Conservation (phyloP, 2,329 filamentous ascomycete genomes). For the Fusarium drepaniforme region DNA sequence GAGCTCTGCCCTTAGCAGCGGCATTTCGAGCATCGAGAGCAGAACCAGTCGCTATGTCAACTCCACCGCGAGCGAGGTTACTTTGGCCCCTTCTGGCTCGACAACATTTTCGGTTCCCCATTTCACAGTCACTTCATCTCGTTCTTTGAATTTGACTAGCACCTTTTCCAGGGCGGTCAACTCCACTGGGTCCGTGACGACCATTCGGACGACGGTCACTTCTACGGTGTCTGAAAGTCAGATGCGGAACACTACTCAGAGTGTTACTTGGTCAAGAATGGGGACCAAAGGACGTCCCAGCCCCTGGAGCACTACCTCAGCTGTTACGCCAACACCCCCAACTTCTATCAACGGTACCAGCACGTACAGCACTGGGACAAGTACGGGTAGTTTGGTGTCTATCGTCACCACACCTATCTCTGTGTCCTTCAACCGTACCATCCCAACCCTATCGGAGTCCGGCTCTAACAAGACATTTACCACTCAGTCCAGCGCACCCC, state of each 20-base stretch:
- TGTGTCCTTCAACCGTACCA: constrained; percentile 10
- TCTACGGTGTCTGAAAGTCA: constrained; percentile 5
- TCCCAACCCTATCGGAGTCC: not conserved
- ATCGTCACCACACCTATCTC: constrained; percentile 19
- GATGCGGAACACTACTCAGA: constrained; percentile 11
- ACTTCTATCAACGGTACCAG: constrained; percentile 18
- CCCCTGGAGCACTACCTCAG: not conserved
- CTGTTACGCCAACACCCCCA: constrained; percentile 12
- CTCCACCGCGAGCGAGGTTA: constrained; percentile 18
- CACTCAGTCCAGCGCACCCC: constrained; percentile 10
- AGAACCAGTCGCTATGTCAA: constrained; percentile 33
- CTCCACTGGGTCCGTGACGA: constrained; percentile 4
- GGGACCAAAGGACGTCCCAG: not conserved
- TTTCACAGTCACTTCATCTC: constrained; percentile 7
- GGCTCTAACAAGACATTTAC: not conserved
- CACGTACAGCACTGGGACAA: not conserved
- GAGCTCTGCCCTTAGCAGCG: constrained; percentile 16
- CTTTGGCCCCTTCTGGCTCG: constrained; percentile 5
- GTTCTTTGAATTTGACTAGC: constrained; percentile 14
- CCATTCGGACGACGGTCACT: not conserved
- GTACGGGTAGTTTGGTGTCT: constrained; percentile 2
- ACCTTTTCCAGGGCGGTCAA: constrained; percentile 10
- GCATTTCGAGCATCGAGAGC: constrained; percentile 6
- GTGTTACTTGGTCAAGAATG: constrained; percentile 8
- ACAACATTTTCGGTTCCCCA: constrained; percentile 4